Conservation (phyloP, 148 eudicot species). For the Fagopyrum tataricum region DNA sequence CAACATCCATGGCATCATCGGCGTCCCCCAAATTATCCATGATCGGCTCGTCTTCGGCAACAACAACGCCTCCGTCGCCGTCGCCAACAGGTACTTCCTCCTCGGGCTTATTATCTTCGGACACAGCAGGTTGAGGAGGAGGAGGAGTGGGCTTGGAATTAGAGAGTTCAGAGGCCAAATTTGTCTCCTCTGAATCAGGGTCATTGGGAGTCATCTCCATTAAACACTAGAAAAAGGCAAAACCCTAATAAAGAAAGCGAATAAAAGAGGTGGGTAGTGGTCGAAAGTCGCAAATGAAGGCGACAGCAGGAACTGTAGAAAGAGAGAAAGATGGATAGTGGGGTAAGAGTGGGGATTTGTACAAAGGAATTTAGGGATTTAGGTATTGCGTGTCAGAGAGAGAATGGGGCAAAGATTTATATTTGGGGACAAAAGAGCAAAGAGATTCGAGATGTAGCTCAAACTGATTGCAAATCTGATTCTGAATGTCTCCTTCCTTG, state of each 20-base stretch:
- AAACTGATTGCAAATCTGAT: not conserved
- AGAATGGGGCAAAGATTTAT: not conserved
- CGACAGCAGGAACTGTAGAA: slow-evolving; percentile 70
- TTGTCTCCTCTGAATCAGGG: slow-evolving; percentile 10
- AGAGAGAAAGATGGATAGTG: slow-evolving; percentile 28
- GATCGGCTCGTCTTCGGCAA: slow-evolving; percentile 21
- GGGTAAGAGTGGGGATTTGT: slow-evolving; percentile 23
- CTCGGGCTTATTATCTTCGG: slow-evolving; percentile 14
- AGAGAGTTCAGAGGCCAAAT: slow-evolving; percentile 11
- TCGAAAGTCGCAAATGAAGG: slow-evolving; percentile 83
- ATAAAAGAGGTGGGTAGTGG: slow-evolving; percentile 25
- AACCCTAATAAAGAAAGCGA: slow-evolving; percentile 49
- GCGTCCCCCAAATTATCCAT: slow-evolving; percentile 32
- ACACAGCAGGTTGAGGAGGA: slow-evolving; percentile 12
- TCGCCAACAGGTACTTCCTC: slow-evolving; percentile 16
- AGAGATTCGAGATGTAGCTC: not conserved
- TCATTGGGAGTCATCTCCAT: slow-evolving; percentile 45
- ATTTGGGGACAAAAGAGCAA: not conserved
- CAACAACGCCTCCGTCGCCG: slow-evolving; percentile 17
- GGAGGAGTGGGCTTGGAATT: slow-evolving; percentile 11
- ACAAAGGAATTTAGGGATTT: not conserved
- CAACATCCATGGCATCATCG: slow-evolving; percentile 54
- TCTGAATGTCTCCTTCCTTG: not conserved
- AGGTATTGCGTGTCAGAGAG: slow-evolving; percentile 17
- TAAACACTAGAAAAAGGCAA: slow-evolving; percentile 19